Percentiles rank a stretch among this genome's conserved stretches.
phyloP scores from a whole-genome alignment of 371 early-diverging fungal genomes.

The Rhizomucor miehei region DNA sequence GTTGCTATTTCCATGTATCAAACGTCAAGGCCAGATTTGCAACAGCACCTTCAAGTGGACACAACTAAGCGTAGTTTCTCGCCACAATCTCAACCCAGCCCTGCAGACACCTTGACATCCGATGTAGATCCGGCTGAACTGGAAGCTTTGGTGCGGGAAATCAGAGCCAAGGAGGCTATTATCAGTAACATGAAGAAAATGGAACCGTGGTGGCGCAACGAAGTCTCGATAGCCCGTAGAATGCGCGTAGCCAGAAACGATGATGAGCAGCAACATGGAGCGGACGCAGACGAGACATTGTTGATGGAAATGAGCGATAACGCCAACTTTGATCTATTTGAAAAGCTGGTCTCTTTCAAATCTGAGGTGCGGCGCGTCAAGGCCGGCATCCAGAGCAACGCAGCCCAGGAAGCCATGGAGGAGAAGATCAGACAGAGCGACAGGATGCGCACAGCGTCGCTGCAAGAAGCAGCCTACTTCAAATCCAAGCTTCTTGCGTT shows the following conservation, averaged over 20 bases:
- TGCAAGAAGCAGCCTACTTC: constrained; percentile 59
- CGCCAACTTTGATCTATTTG: constrained; percentile 33
- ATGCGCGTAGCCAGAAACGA: constrained; percentile 7
- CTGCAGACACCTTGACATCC: too few relatives aligned
- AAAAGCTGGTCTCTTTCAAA: constrained; percentile 38
- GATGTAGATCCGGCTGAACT: constrained; percentile 15
- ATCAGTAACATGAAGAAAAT: constrained; percentile 47
- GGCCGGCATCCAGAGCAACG: constrained; percentile 42
- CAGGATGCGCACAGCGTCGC: constrained; percentile 47
- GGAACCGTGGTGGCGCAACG: constrained; percentile 52
- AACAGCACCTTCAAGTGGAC: too few relatives aligned
- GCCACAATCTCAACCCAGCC: neutral
- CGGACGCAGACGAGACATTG: constrained; percentile 31
- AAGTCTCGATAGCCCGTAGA: constrained; percentile 43
- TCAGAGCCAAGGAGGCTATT: constrained; percentile 33
- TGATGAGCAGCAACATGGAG: constrained; percentile 18
- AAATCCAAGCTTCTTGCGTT: constrained; percentile 44
- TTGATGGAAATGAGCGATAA: constrained; percentile 38
- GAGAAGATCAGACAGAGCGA: constrained; percentile 47
- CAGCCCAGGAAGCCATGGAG: constrained; percentile 36
- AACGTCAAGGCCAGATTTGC: too few relatives aligned
- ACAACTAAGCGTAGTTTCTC: neutral
- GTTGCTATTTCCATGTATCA: constrained; percentile 10
- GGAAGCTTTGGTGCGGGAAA: constrained; percentile 28
- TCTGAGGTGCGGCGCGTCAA: constrained; percentile 40